phyloP scores from a whole-genome alignment of 805 yeast genomes.

The Wickerhamomyces mucosus region DNA sequence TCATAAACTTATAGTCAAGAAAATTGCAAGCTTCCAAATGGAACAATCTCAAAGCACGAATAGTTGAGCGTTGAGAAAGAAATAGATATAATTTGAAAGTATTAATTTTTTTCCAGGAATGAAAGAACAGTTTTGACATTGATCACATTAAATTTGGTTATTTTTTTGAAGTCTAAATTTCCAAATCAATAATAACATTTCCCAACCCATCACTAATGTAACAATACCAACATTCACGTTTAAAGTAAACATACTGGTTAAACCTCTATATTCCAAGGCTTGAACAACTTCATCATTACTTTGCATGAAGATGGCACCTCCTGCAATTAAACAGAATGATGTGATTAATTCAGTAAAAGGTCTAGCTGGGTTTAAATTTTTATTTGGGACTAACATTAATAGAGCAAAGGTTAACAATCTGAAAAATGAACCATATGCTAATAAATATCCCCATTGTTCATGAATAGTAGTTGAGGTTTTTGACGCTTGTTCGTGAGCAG shows the following conservation, averaged over 20 bases:
- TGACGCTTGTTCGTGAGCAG: conserved; percentile 85
- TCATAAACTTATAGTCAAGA: too few species aligned
- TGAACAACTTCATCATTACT: conserved; percentile 79
- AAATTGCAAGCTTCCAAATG: not conserved
- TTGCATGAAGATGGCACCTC: conserved; percentile 90
- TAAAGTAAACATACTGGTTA: conserved; percentile 83
- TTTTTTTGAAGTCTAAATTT: conserved; percentile 38
- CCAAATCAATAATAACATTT: conserved; percentile 57
- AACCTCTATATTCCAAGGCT: conserved; percentile 74
- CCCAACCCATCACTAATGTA: conserved; percentile 82
- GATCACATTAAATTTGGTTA: conserved; percentile 10
- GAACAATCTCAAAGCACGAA: not conserved
- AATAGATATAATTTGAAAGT: not conserved
- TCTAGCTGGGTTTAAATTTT: conserved; percentile 39
- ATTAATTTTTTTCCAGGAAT: not conserved
- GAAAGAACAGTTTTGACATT: not conserved
- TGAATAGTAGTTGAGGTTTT: conserved; percentile 71
- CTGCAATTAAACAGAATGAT: conserved; percentile 71
- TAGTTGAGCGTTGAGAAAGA: too few species aligned
- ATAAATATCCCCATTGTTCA: conserved; percentile 84
- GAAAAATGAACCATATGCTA: conserved; percentile 75
- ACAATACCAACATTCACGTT: conserved; percentile 77
- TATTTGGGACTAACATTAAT: conserved; percentile 36
- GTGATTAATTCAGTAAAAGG: conserved; percentile 85
- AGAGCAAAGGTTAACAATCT: conserved; percentile 56